A percentile compares a stretch with the other conserved stretches of the same genome.
Evolutionary conservation across 805 yeast genomes (phyloP).

Genomic region (Pichia rugopelliculosa): DNA sequence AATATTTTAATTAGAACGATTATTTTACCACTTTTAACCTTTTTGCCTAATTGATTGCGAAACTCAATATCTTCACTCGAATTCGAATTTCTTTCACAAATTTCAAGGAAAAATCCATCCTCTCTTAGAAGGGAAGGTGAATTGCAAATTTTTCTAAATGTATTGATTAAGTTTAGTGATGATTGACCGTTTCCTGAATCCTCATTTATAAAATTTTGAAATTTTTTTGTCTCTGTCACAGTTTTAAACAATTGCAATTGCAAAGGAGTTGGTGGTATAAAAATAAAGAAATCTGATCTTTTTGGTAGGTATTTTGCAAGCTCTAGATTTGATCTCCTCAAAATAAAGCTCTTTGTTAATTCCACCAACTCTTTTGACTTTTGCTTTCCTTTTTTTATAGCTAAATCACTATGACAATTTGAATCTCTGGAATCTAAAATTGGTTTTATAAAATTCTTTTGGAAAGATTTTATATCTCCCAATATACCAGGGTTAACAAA

Average conservation of each 20-base stretch:
- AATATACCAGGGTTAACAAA: constrained; percentile 80
- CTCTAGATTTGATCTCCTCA: constrained; percentile 65
- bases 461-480: constrained; percentile 52
- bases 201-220: constrained; percentile 24
- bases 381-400: constrained; percentile 49
- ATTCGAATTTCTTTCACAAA: constrained; percentile 15
- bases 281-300: constrained; percentile 67
- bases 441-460: constrained; percentile 58
- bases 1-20: constrained; percentile 45
- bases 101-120: constrained; percentile 39
- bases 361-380: constrained; percentile 56
- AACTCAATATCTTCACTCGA: constrained; percentile 18
- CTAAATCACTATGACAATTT: constrained; percentile 42
- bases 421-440: constrained; percentile 65
- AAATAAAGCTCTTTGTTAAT: constrained; percentile 56
- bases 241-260: constrained; percentile 52
- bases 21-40: constrained; percentile 55
- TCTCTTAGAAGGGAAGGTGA: constrained; percentile 57
- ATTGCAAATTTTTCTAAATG: constrained; percentile 75
- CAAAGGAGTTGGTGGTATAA: constrained; percentile 62
- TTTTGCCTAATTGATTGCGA: constrained; percentile 25
- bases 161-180: constrained; percentile 61
- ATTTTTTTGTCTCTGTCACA: constrained; percentile 35
- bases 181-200: constrained; percentile 26
- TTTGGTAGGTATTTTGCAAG: constrained; percentile 55